These are phyloP conservation scores for Cydonia oblonga DNA, from an alignment of 331 rosid species.

Conservation along the genomic window DNA sequence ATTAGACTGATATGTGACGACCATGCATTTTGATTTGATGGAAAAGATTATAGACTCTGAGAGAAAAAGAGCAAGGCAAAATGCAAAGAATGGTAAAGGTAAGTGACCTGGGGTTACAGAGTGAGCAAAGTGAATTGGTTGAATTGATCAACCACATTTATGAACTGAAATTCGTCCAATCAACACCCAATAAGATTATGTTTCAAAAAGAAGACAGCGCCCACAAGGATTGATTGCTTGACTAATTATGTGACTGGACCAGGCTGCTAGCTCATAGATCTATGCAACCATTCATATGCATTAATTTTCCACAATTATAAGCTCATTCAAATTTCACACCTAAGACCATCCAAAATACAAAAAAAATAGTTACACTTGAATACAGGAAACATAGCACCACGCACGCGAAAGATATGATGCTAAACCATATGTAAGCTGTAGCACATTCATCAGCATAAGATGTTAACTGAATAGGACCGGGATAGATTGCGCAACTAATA, in stretches of 20 bases:
- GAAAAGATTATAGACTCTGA: neutral
- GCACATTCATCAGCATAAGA: neutral
- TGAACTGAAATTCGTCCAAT: too few species aligned
- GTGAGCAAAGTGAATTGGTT: neutral
- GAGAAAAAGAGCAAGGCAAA: neutral
- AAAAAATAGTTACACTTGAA: too few species aligned
- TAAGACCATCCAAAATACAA: too few species aligned
- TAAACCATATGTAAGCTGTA: neutral
- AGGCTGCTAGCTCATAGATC: neutral
- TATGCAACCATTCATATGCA: neutral
- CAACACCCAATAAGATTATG: too few species aligned
- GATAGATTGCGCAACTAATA: neutral
- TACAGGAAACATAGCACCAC: too few species aligned
- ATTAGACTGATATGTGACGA: neutral
- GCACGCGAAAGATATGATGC: neutral
- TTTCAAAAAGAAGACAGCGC: neutral
- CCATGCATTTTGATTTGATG: neutral
- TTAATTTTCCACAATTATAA: neutral
- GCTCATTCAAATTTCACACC: neutral
- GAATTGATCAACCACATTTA: neutral
- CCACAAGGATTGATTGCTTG: neutral
- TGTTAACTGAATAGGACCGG: neutral
- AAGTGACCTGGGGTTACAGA: neutral
- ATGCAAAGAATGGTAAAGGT: neutral
- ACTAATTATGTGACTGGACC: neutral